A percentile compares a stretch with the other conserved stretches of the same genome.
phyloP scores from a whole-genome alignment of 2,329 filamentous ascomycete genomes.

The Talaromyces albobiverticillius region DNA sequence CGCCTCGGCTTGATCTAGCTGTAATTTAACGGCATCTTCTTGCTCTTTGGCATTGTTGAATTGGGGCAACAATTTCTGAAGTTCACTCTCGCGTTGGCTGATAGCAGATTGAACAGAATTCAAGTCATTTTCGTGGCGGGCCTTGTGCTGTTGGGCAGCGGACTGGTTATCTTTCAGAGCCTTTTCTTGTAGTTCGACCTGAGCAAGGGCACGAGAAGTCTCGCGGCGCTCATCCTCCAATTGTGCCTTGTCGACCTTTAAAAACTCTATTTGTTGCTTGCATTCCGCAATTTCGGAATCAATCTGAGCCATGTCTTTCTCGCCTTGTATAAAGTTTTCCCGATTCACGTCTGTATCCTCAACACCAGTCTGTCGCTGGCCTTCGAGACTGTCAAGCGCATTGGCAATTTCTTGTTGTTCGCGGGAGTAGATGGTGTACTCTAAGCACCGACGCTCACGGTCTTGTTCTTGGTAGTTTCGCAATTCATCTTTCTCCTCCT shows the following conservation, averaged over 20 bases:
- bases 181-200: constrained; percentile 81
- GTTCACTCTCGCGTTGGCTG: constrained; percentile 69
- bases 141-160: constrained; percentile 68
- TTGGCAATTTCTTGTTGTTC: constrained; percentile 78
- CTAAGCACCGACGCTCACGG: constrained; percentile 81
- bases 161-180: constrained; percentile 79
- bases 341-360: constrained; percentile 81
- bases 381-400: constrained; percentile 78
- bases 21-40: constrained; percentile 67
- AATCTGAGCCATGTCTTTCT: constrained; percentile 73
- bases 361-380: constrained; percentile 73
- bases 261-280: constrained; percentile 77
- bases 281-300: constrained; percentile 77
- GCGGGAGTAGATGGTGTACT: constrained; percentile 90
- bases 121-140: constrained; percentile 69
- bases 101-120: constrained; percentile 72
- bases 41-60: constrained; percentile 71
- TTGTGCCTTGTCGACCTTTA: constrained; percentile 80
- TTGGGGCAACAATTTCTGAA: constrained; percentile 70
- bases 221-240: constrained; percentile 88
- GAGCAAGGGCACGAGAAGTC: constrained; percentile 73
- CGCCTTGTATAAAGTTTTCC: constrained; percentile 70
- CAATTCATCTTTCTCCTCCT: constrained; percentile 96
- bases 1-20: constrained; percentile 73
- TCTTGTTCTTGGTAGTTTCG: constrained; percentile 94